Evolutionary conservation across 352 stramenopile genomes (phyloP).

Genomic region (Phytophthora fragariaefolia): DNA sequence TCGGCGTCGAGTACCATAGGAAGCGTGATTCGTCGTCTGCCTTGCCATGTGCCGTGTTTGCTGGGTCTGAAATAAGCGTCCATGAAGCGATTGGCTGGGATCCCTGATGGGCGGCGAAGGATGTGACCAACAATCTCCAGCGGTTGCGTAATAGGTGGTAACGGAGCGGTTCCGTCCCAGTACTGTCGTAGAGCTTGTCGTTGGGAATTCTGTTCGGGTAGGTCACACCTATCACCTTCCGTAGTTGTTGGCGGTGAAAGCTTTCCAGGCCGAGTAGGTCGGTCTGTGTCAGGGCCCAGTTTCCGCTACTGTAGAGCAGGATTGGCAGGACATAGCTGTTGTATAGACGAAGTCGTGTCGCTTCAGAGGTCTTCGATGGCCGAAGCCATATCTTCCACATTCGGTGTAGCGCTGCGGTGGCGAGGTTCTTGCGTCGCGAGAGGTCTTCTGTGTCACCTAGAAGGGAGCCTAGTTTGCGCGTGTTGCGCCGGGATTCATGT

Average conservation of each 20-base stretch:
- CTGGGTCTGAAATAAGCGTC: neutral
- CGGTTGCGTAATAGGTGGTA: slow-evolving; percentile 8
- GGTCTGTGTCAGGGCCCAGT: neutral
- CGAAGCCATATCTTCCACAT: slow-evolving; percentile 27
- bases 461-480: slow-evolving; percentile 13
- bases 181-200: slow-evolving; percentile 20
- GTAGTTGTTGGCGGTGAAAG: slow-evolving; percentile 14
- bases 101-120: slow-evolving; percentile 3
- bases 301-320: slow-evolving; percentile 5
- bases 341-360: slow-evolving; percentile 15
- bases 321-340: slow-evolving; percentile 18
- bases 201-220: slow-evolving; percentile 9
- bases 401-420: slow-evolving; percentile 10
- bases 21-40: neutral
- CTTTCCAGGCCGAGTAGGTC: slow-evolving; percentile 1
- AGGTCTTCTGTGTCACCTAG: slow-evolving; percentile 16
- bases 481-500: slow-evolving; percentile 10
- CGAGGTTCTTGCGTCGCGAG: slow-evolving; percentile 18
- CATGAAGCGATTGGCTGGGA: slow-evolving; percentile 15
- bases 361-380: slow-evolving; percentile 4
- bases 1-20: slow-evolving; percentile 15
- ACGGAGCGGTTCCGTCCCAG: slow-evolving; percentile 1
- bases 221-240: slow-evolving; percentile 5
- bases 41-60: neutral
- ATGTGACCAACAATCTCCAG: slow-evolving; percentile 9